These are phyloP conservation scores for Haplosporangium sp. DNA, from an alignment of 371 early-diverging fungal species.

Conservation along the genomic window DNA sequence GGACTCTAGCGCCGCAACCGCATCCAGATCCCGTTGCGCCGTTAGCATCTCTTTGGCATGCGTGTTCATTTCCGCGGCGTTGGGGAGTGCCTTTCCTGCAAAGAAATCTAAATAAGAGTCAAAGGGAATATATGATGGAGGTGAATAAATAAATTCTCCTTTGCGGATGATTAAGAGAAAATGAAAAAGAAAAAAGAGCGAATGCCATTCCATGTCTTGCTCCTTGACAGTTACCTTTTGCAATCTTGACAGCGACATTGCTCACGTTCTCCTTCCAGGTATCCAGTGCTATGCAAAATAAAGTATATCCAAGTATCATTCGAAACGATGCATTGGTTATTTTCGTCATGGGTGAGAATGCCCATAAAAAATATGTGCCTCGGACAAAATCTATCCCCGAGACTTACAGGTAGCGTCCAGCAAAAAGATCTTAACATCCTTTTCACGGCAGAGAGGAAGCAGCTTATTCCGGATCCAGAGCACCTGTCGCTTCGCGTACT, in stretches of 20 bases:
- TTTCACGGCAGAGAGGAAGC: slow-evolving; percentile 62
- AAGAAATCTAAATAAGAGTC: slow-evolving; percentile 45
- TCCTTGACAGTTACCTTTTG: slow-evolving; percentile 55
- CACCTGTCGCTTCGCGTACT: slow-evolving; percentile 91
- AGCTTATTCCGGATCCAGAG: slow-evolving; percentile 92
- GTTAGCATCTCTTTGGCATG: slow-evolving; percentile 47
- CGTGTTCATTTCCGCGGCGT: slow-evolving; percentile 31
- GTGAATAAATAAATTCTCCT: background rate
- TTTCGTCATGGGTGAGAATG: background rate
- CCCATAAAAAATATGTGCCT: no score
- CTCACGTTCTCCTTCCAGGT: slow-evolving; percentile 68
- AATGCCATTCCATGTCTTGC: no score
- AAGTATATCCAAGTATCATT: background rate
- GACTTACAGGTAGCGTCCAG: slow-evolving; percentile 82
- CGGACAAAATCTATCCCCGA: no score
- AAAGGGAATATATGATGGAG: background rate
- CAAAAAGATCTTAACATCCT: slow-evolving; percentile 68
- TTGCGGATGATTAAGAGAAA: background rate
- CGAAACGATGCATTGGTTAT: background rate
- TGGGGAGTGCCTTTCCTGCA: slow-evolving; percentile 42
- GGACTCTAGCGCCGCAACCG: slow-evolving; percentile 61
- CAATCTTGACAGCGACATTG: slow-evolving; percentile 62
- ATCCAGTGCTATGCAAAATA: slow-evolving; percentile 57
- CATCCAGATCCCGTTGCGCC: slow-evolving; percentile 36
- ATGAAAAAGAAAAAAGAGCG: background rate